Evolutionary conservation across 176 grass and related monocot genomes (phyloP).

Genomic region (Paspalum vaginatum): DNA sequence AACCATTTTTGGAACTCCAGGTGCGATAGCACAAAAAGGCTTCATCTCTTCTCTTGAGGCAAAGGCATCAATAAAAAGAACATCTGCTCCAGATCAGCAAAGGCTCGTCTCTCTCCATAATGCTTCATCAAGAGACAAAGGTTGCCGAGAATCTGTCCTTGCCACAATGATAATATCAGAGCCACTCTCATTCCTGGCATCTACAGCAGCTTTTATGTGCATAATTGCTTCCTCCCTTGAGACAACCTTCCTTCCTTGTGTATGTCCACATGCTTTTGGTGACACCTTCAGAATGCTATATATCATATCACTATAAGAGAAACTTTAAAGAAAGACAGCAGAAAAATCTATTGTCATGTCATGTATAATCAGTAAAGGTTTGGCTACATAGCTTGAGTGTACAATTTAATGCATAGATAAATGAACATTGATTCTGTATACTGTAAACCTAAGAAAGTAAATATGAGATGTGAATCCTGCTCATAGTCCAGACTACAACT

Average conservation of each 20-base stretch:
- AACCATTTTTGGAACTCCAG: slow-evolving; percentile 97
- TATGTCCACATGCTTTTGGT: slow-evolving; percentile 98
- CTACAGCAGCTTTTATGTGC: slow-evolving; percentile 88
- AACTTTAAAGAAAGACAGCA: neutral
- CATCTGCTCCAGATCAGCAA: slow-evolving; percentile 94
- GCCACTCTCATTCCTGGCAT: slow-evolving; percentile 87
- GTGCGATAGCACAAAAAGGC: slow-evolving; percentile 71
- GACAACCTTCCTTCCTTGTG: slow-evolving; percentile 89
- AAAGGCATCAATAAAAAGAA: slow-evolving; percentile 92
- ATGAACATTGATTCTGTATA: slow-evolving; percentile 19
- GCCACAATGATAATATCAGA: slow-evolving; percentile 97
- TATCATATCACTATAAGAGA: slow-evolving; percentile 47
- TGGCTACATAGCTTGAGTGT: slow-evolving; percentile 2
- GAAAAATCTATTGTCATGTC: neutral
- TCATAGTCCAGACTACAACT: neutral
- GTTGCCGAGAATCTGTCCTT: slow-evolving; percentile 89
- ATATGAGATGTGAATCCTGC: neutral
- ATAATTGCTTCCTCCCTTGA: slow-evolving; percentile 90
- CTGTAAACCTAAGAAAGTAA: neutral
- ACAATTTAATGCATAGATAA: slow-evolving; percentile 14
- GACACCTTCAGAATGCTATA: slow-evolving; percentile 75
- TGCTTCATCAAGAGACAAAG: slow-evolving; percentile 84
- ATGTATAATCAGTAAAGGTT: neutral
- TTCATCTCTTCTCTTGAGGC: slow-evolving; percentile 94
- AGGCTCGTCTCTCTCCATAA: slow-evolving; percentile 82